These are phyloP conservation scores for Chytridium lagenaria DNA, from an alignment of 371 early-diverging fungal genomes.

Conservation along the genomic window DNA sequence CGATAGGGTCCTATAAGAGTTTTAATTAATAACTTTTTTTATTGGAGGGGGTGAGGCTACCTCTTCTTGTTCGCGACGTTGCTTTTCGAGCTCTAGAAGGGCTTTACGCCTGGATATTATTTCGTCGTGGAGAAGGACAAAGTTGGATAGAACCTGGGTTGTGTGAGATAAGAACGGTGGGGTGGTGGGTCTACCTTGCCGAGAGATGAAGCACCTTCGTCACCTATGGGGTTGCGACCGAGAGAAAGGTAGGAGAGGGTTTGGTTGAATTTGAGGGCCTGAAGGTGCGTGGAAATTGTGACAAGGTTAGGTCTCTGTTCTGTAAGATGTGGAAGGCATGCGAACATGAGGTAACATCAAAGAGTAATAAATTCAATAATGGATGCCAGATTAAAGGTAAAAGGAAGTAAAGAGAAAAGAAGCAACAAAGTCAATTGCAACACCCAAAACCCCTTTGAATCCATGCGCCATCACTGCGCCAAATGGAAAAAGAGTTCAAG, in stretches of 20 bases:
- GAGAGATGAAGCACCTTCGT: conserved; percentile 48
- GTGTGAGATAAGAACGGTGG: neutral
- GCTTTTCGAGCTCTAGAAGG: conserved; percentile 45
- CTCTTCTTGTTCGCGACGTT: conserved; percentile 53
- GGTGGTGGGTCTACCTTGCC: conserved; percentile 42
- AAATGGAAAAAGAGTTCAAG: neutral
- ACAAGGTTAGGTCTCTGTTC: too few species aligned
- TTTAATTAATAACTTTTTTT: neutral
- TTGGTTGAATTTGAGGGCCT: conserved; percentile 50
- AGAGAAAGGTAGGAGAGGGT: conserved; percentile 45
- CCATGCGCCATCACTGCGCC: neutral
- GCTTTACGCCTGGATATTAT: conserved; percentile 43
- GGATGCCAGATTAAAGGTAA: too few species aligned
- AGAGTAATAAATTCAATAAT: too few species aligned
- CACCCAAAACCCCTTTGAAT: too few species aligned
- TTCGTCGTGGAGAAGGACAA: conserved; percentile 48
- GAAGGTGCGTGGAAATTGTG: neutral
- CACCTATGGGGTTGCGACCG: conserved; percentile 49
- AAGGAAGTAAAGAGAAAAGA: too few species aligned
- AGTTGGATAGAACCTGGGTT: conserved; percentile 47
- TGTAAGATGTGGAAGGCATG: too few species aligned
- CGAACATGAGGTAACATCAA: too few species aligned
- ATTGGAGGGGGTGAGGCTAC: conserved; percentile 25
- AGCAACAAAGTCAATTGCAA: too few species aligned
- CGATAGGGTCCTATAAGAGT: conserved; percentile 36